Evolutionary conservation across 495 filamentous ascomycete species (phyloP).

Genomic region (Tuber magnatum): DNA sequence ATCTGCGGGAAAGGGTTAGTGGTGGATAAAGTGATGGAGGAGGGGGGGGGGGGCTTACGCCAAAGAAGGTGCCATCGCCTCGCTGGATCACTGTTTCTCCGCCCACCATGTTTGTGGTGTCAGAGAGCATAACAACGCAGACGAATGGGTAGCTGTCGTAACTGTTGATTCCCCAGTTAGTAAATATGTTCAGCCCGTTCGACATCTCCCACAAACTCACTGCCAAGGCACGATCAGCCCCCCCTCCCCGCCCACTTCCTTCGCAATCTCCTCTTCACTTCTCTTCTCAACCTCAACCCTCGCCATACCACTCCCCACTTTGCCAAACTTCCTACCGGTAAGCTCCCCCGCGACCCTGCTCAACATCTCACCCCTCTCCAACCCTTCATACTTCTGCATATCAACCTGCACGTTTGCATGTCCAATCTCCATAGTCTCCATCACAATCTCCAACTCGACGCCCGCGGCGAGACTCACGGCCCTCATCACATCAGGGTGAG

Average conservation of each 20-base stretch:
- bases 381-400: constrained; percentile 17
- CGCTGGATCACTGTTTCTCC: constrained; percentile 43
- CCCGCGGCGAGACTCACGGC: constrained; percentile 39
- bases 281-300: constrained; percentile 8
- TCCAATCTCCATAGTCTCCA: constrained; percentile 42
- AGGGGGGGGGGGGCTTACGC: constrained; percentile 19
- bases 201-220: constrained; percentile 27
- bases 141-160: constrained; percentile 44
- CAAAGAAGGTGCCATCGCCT: constrained; percentile 37
- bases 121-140: constrained; percentile 42
- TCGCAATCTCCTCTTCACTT: constrained; percentile 15
- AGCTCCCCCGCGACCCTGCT: constrained; percentile 36
- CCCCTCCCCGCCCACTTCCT: constrained; percentile 8
- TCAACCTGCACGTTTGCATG: constrained; percentile 43
- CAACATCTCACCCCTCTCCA: constrained; percentile 27
- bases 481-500: constrained; percentile 38
- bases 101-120: constrained; percentile 42
- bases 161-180: constrained; percentile 9
- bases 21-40: background rate
- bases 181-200: background rate
- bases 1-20: constrained; percentile 11
- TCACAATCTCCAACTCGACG: constrained; percentile 37
- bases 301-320: constrained; percentile 7
- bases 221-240: constrained; percentile 41
- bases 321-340: constrained; percentile 18